Evolutionary conservation across 352 stramenopile species (phyloP).

Genomic region (Phytophthora colocasiae): DNA sequence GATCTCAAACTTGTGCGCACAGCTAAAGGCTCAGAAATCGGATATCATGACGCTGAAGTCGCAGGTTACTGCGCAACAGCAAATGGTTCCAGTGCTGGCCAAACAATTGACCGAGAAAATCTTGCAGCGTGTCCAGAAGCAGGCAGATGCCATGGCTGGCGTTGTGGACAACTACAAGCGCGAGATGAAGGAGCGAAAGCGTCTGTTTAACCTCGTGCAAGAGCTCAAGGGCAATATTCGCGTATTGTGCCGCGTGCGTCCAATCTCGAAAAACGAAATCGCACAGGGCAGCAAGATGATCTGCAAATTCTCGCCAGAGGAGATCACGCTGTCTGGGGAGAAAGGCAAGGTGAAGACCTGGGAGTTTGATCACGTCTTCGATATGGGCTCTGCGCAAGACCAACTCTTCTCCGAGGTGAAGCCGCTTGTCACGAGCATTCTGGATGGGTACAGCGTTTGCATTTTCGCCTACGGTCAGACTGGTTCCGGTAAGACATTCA

Average conservation of each 20-base stretch:
- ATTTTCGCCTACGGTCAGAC: constrained; percentile 93
- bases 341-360: constrained; percentile 90
- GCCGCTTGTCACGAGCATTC: constrained; percentile 83
- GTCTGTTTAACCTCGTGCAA: constrained; percentile 96
- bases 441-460: constrained; percentile 90
- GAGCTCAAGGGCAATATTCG: constrained; percentile 98
- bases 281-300: constrained; percentile 79
- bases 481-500: constrained; percentile 89
- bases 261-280: constrained; percentile 86
- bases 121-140: constrained; percentile 70
- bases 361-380: constrained; percentile 89
- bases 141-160: constrained; percentile 81
- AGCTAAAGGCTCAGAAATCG: constrained; percentile 65
- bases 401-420: constrained; percentile 82
- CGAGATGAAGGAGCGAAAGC: constrained; percentile 89
- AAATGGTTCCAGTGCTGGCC: constrained; percentile 62
- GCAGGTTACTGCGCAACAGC: constrained; percentile 57
- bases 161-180: constrained; percentile 92
- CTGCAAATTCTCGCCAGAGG: constrained; percentile 83
- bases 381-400: constrained; percentile 78
- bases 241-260: constrained; percentile 96
- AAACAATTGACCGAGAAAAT: constrained; percentile 84
- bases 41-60: constrained; percentile 60
- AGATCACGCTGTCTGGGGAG: constrained; percentile 80
- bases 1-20: constrained; percentile 45